Conservation (phyloP, 495 filamentous ascomycete species). For the Chaetomidium leptoderma region DNA sequence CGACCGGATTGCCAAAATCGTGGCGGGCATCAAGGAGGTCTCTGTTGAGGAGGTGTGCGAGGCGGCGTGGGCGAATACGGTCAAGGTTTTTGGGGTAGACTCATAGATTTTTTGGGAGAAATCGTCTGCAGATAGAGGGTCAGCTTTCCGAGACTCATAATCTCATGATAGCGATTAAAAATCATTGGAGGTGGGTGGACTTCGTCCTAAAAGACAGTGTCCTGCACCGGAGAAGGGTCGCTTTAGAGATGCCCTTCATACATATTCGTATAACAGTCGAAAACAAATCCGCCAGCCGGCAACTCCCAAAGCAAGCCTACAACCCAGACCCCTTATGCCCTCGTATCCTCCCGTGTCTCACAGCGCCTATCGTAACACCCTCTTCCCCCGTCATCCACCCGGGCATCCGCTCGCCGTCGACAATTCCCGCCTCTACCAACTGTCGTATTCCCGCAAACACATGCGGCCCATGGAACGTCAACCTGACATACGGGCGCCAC, state of each 20-base stretch:
- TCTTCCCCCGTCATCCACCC: conserved; percentile 91
- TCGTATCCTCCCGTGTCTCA: conserved; percentile 57
- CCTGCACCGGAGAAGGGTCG: no score
- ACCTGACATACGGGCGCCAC: conserved; percentile 56
- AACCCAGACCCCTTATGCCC: conserved; percentile 48
- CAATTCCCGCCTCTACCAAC: conserved; percentile 66
- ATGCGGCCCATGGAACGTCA: conserved; percentile 69
- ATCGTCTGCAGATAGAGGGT: not conserved
- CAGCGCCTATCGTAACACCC: conserved; percentile 65
- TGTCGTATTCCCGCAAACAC: conserved; percentile 77
- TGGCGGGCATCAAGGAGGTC: conserved; percentile 79
- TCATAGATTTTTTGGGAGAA: conserved; percentile 27
- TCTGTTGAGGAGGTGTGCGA: conserved; percentile 76
- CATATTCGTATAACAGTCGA: not conserved
- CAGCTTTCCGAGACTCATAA: not conserved
- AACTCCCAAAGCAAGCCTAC: conserved; percentile 18
- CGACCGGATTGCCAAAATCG: conserved; percentile 74
- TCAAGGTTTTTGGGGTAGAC: conserved; percentile 72
- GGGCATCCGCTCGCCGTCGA: conserved; percentile 73
- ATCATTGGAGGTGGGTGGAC: no score
- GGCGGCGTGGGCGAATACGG: conserved; percentile 80
- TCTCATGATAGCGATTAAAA: not conserved
- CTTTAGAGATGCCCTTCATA: not conserved
- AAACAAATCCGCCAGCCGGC: not conserved
- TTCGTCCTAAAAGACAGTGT: no score